Evolutionary conservation across 768 basidiomycete species (phyloP).

Genomic region (Botryobasidium botryosum): DNA sequence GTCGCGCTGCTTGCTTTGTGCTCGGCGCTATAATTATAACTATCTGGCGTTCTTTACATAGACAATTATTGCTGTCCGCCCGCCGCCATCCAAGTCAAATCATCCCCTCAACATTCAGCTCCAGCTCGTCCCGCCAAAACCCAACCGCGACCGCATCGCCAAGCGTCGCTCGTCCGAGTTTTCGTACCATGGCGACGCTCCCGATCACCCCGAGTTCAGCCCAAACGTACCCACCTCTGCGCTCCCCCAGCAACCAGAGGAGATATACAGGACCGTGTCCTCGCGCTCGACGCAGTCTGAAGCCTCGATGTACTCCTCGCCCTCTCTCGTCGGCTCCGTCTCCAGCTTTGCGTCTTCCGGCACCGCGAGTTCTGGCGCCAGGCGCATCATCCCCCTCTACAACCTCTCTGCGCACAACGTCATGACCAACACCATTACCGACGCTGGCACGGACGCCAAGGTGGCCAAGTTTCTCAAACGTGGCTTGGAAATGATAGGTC

Average conservation of each 20-base stretch:
- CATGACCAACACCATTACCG: conserved; percentile 68
- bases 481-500: conserved; percentile 59
- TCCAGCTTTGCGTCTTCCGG: conserved; percentile 20
- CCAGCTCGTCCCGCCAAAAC: conserved; percentile 64
- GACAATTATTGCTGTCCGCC: conserved; percentile 86
- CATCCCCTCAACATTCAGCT: conserved; percentile 85
- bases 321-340: conserved; percentile 19
- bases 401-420: conserved; percentile 81
- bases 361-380: conserved; percentile 33
- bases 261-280: conserved; percentile 14
- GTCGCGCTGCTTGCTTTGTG: conserved; percentile 1
- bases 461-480: conserved; percentile 60
- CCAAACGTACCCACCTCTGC: conserved; percentile 17
- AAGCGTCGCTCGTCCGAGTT: conserved; percentile 31
- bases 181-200: conserved; percentile 15
- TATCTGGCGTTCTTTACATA: conserved; percentile 20
- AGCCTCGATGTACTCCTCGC: conserved; percentile 29
- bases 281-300: conserved; percentile 33
- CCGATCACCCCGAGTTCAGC: conserved; percentile 15
- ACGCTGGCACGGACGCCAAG: conserved; percentile 78
- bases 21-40: conserved; percentile 1
- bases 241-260: conserved; percentile 22
- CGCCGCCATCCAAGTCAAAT: conserved; percentile 69
- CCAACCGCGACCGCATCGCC: conserved; percentile 17
- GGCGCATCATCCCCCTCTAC: conserved; percentile 71